phyloP scores from a whole-genome alignment of 441 rosid species.

The Jatropha podagrica region DNA sequence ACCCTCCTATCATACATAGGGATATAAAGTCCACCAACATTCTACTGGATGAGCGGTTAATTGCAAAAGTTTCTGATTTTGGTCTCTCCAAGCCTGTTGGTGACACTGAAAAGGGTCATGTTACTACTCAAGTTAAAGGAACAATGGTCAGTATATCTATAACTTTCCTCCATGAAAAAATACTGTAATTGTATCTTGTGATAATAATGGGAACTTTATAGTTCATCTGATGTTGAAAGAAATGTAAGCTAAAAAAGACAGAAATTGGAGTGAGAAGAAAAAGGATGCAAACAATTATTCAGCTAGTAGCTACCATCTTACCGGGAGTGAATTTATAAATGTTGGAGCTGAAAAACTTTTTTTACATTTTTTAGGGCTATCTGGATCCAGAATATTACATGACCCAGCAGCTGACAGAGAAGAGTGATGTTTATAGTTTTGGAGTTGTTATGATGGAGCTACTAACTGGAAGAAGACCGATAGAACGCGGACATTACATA shows the following conservation, averaged over 20 bases:
- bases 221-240: background rate
- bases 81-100: conserved; percentile 73
- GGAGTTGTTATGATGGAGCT: conserved; percentile 81
- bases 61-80: conserved; percentile 80
- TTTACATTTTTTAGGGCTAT: conserved; percentile 45
- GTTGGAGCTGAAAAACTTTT: background rate
- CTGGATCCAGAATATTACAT: conserved; percentile 91
- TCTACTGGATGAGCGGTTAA: conserved; percentile 60
- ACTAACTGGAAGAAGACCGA: conserved; percentile 57
- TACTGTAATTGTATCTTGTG: background rate
- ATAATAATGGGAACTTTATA: background rate
- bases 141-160: conserved; percentile 65
- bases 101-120: conserved; percentile 49
- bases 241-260: too few relatives aligned
- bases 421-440: conserved; percentile 90
- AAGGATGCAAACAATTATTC: too few relatives aligned
- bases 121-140: conserved; percentile 82
- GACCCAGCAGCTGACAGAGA: conserved; percentile 84
- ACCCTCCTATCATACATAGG: conserved; percentile 81
- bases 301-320: background rate
- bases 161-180: background rate
- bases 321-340: background rate
- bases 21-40: conserved; percentile 75
- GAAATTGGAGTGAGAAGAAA: too few relatives aligned
- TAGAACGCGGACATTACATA: conserved; percentile 66